Percentiles rank a stretch among this genome's conserved stretches.
Conservation (phyloP, 257 asterid genomes). For the Nyctanthes arbortristis region DNA sequence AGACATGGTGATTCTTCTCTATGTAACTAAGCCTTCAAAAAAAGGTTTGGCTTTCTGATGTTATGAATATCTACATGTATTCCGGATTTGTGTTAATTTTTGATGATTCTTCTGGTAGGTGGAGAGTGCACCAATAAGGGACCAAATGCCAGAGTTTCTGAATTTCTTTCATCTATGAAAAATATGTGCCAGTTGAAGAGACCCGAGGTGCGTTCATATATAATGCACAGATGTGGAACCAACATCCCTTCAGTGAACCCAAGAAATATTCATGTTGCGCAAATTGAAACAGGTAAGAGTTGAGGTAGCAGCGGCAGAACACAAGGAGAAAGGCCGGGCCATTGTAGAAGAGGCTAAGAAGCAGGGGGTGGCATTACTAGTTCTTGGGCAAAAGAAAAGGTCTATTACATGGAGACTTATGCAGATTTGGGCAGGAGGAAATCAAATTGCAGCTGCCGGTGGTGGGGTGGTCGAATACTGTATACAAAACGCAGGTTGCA, state of each 20-base stretch:
- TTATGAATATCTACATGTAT: background rate
- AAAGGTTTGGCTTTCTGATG: constrained; percentile 38
- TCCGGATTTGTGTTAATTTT: background rate
- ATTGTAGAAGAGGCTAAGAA: constrained; percentile 61
- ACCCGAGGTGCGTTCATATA: constrained; percentile 69
- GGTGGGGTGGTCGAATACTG: constrained; percentile 71
- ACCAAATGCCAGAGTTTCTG: constrained; percentile 43
- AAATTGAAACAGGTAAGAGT: constrained; percentile 44
- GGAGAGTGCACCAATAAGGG: constrained; percentile 35
- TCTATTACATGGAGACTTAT: constrained; percentile 68
- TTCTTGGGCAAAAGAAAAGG: constrained; percentile 74
- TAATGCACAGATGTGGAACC: too few species aligned
- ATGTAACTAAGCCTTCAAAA: constrained; percentile 51
- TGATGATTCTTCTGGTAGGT: constrained; percentile 29
- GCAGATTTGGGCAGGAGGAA: constrained; percentile 71
- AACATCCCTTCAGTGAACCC: background rate
- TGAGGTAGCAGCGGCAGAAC: constrained; percentile 59
- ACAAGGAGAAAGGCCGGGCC: constrained; percentile 65
- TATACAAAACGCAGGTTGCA: constrained; percentile 76
- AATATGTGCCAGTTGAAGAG: constrained; percentile 58
- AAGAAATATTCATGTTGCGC: background rate
- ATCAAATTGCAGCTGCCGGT: constrained; percentile 28
- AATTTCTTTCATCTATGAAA: constrained; percentile 57
- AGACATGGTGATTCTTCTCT: constrained; percentile 60
- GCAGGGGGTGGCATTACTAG: constrained; percentile 50